A percentile compares a stretch with the other conserved stretches of the same genome.
phyloP scores from a whole-genome alignment of 129 eudicot species.

The sunflower (Helianthus annuus) region HanXRQr2.0-SUNRISE NC_035448.2:30621417-30621916 shows the following conservation, averaged over 20 bases:
- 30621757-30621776: constrained; percentile 27
- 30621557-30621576: constrained; percentile 22
- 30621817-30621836: constrained; percentile 32
- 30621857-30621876: constrained; percentile 36
- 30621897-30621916: constrained; percentile 29
- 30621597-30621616: constrained; percentile 36
- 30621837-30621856: constrained; percentile 53
- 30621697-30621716: constrained; percentile 65
- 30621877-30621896: constrained; percentile 34
- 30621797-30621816: constrained; percentile 23
- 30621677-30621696: constrained; percentile 34
- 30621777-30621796: constrained; percentile 32
- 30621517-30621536: constrained; percentile 37
- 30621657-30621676: constrained; percentile 36
- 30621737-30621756: constrained; percentile 30
- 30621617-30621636: constrained; percentile 47
- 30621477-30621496: constrained; percentile 22
- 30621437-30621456: constrained; percentile 26
- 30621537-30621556: constrained; percentile 37
- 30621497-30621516: constrained; percentile 37
- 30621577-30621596: constrained; percentile 26
- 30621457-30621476: constrained; percentile 20
- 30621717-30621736: constrained; percentile 54
- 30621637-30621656: constrained; percentile 33
- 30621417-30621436: constrained; percentile 25